A percentile compares a stretch with the other conserved stretches of the same genome.
Evolutionary conservation across 2,329 filamentous ascomycete genomes (phyloP).

Genomic region (Sporothrix sp.): DNA sequence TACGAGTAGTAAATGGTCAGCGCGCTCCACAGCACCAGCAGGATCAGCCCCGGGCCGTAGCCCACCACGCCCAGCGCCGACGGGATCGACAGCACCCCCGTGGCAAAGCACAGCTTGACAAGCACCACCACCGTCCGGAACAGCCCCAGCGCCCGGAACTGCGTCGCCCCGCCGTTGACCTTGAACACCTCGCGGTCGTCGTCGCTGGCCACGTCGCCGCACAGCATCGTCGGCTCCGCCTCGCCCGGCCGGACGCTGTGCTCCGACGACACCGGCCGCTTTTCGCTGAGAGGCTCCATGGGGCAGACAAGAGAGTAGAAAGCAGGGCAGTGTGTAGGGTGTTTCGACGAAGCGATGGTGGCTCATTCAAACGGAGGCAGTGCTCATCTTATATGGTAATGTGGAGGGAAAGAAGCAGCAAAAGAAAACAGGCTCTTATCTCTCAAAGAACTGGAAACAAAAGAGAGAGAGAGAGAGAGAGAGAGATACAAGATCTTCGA

Average conservation of each 20-base stretch:
- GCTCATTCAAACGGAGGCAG: too few relatives aligned
- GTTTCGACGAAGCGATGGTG: neutral
- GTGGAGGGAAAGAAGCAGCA: too few relatives aligned
- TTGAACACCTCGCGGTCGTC: slow-evolving; percentile 19
- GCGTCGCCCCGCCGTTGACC: slow-evolving; percentile 10
- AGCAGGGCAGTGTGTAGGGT: neutral
- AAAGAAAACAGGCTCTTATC: too few relatives aligned
- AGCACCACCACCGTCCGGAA: slow-evolving; percentile 37
- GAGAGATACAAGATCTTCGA: too few relatives aligned
- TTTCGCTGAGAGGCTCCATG: slow-evolving; percentile 1
- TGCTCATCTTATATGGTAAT: neutral
- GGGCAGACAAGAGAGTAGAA: neutral
- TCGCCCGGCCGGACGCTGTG: slow-evolving; percentile 3
- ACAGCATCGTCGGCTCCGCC: neutral
- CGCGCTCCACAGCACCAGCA: slow-evolving; percentile 59
- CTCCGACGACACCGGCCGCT: neutral
- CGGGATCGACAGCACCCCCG: slow-evolving; percentile 48
- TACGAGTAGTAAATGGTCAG: slow-evolving; percentile 57
- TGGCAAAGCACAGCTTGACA: slow-evolving; percentile 34
- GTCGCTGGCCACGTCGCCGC: neutral
- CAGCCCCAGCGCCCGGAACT: slow-evolving; percentile 40
- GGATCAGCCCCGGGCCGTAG: slow-evolving; percentile 15
- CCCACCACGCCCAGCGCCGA: slow-evolving; percentile 70
- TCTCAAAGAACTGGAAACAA: neutral
- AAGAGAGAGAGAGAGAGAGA: neutral